Evolutionary conservation across 2,329 filamentous ascomycete species (phyloP), one percentile per base, ranked within the genome.

Genomic region (Metarhizium rileyi): DNA sequence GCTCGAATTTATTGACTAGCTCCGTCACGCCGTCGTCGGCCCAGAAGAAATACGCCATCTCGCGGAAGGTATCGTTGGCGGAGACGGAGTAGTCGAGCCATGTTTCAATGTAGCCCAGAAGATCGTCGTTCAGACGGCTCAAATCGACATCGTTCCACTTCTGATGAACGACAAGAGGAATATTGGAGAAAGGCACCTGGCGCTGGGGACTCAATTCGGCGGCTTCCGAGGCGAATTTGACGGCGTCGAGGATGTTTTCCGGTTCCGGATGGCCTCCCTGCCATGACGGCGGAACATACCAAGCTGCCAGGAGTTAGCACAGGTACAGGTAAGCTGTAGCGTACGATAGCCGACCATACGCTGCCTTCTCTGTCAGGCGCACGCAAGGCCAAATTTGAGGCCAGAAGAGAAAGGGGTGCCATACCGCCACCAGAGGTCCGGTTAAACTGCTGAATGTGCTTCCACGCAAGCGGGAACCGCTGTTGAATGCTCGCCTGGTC

Each of bases 1-100:
- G 18, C 38, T 59, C 55, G 41, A 52, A 54, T n/a, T 53, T 52
- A 5, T 53, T 47, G 33, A 59, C 53, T 22, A 60, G 49, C 48
- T 48, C 41, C 30, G 43, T 27, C 18, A 59, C 56, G 2, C 58
- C 58, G 1, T 53, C 46, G 27, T 60, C 55, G 9, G 53, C 49
- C 58, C 58, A 60, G 47, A 58, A 56, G 30, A 60, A 57, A 30
- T 60, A 60, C 14, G 58, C 56, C 57, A 60, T 60, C 28, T 53
- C 45, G 8, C 48, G 41, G 27, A 26, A 48, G 6, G 33, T 46
- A 9, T 52, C 45, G 22, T 43, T 40, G 18, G 50, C 27, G 23
- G 50, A 35, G 2, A 53, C 30, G 22, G 54, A 43, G 43, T 53
- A 52, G 12, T 33, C 44, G 22, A 60, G 55, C 57, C 58, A 60